Percentiles rank a stretch among this genome's conserved stretches.
Evolutionary conservation across 2,329 filamentous ascomycete genomes (phyloP).

Genomic region (Pezicula rhizophila): DNA sequence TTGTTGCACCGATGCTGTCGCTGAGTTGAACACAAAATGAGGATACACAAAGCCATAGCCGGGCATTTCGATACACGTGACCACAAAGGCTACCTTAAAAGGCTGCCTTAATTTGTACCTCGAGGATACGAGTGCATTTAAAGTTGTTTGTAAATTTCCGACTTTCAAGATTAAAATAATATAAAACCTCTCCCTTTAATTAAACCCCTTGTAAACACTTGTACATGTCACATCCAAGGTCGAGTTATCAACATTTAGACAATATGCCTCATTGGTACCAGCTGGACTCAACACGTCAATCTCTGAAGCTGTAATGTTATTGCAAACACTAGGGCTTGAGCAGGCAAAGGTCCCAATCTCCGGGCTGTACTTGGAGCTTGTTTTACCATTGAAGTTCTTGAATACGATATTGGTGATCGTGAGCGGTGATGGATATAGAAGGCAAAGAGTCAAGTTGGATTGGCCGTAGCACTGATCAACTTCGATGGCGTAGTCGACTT

Average conservation of each 20-base stretch:
- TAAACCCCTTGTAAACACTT: slow-evolving; percentile 19
- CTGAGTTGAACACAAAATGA: too few species aligned
- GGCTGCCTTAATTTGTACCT: too few species aligned
- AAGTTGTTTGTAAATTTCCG: too few species aligned
- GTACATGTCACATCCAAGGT: slow-evolving; percentile 31
- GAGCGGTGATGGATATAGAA: slow-evolving; percentile 46
- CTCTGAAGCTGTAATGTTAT: slow-evolving; percentile 40
- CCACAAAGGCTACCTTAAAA: too few species aligned
- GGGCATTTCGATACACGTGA: too few species aligned
- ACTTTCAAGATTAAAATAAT: not conserved
- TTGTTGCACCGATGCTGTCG: too few species aligned
- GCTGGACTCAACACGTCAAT: slow-evolving; percentile 42
- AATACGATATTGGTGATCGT: slow-evolving; percentile 52
- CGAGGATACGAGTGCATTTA: too few species aligned
- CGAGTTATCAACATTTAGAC: slow-evolving; percentile 35
- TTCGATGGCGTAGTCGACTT: slow-evolving; percentile 61
- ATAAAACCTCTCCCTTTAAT: slow-evolving; percentile 8
- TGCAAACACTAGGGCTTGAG: slow-evolving; percentile 39
- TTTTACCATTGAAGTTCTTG: slow-evolving; percentile 49
- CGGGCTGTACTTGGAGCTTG: slow-evolving; percentile 37
- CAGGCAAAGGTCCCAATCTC: slow-evolving; percentile 41
- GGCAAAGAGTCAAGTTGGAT: slow-evolving; percentile 55
- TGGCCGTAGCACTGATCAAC: slow-evolving; percentile 62
- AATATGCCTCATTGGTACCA: slow-evolving; percentile 36
- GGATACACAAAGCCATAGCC: too few species aligned